phyloP scores from a whole-genome alignment of 495 filamentous ascomycete species.

The Lasiosphaeris hirsuta region DNA sequence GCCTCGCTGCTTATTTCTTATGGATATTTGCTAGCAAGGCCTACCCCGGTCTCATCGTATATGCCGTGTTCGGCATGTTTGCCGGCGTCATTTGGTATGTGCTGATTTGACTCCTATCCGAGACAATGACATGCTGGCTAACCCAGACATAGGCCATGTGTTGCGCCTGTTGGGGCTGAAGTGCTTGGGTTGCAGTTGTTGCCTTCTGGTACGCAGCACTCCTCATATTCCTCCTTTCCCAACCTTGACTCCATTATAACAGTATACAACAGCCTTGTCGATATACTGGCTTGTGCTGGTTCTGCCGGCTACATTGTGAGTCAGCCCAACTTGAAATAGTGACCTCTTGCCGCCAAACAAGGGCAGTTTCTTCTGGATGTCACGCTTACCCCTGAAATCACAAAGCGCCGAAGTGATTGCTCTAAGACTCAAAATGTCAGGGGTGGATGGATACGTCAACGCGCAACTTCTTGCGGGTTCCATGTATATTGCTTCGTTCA shows the following conservation, averaged over 20 bases:
- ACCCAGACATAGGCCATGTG: neutral
- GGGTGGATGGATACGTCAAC: slow-evolving; percentile 36
- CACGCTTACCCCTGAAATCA: neutral
- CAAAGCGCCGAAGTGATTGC: slow-evolving; percentile 64
- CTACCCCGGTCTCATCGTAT: slow-evolving; percentile 67
- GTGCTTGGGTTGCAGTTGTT: slow-evolving; percentile 70
- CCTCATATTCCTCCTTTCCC: neutral
- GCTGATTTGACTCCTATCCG: neutral
- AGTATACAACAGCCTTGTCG: slow-evolving; percentile 47
- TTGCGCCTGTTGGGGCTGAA: slow-evolving; percentile 72
- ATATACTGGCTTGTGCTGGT: slow-evolving; percentile 75
- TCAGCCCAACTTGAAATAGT: neutral
- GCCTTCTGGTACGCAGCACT: slow-evolving; percentile 49
- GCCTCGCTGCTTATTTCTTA: slow-evolving; percentile 59
- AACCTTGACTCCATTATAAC: neutral
- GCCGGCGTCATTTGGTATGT: slow-evolving; percentile 70
- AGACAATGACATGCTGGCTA: neutral
- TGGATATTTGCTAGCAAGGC: slow-evolving; percentile 65
- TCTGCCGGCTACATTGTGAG: slow-evolving; percentile 63
- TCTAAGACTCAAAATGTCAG: slow-evolving; percentile 57
- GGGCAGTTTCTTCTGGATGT: too few species aligned
- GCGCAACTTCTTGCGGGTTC: slow-evolving; percentile 41
- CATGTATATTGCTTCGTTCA: slow-evolving; percentile 37
- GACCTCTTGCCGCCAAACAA: neutral
- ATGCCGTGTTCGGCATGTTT: slow-evolving; percentile 65